Percentiles rank a stretch among this genome's conserved stretches.
phyloP scores from a whole-genome alignment of 805 yeast genomes.

The Saccharomycopsis oosterbeekiorum region DNA sequence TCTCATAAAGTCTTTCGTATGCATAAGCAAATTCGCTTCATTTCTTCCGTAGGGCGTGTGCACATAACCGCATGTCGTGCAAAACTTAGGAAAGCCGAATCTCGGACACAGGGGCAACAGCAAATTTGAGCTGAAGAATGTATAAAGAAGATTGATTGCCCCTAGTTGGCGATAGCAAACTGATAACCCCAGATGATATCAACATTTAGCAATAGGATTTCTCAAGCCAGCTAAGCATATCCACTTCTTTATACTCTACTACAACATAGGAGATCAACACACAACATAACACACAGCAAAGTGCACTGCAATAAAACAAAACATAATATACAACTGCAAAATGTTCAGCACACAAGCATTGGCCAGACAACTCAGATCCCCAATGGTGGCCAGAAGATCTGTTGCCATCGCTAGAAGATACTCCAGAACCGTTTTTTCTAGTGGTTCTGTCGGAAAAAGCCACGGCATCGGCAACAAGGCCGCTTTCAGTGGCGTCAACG shows the following conservation, averaged over 20 bases:
- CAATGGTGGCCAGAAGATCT: not conserved
- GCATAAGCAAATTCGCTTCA: not conserved
- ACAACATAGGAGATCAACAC: too few species aligned
- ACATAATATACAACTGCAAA: not conserved
- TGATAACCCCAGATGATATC: not conserved
- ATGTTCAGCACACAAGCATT: not conserved
- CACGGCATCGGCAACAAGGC: not conserved
- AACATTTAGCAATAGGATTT: too few species aligned
- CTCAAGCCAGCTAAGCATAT: too few species aligned
- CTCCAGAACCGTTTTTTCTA: not conserved
- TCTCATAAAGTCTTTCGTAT: too few species aligned
- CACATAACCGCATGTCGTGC: not conserved
- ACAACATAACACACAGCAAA: too few species aligned
- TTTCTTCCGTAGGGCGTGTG: not conserved
- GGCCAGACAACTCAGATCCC: not conserved
- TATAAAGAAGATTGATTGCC: not conserved
- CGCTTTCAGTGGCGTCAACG: too few species aligned
- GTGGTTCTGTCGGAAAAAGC: not conserved
- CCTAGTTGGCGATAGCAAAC: not conserved
- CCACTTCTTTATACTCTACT: too few species aligned
- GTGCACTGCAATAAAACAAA: not conserved
- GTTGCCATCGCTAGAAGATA: not conserved
- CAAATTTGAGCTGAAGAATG: not conserved
- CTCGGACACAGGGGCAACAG: not conserved
- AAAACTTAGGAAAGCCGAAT: not conserved